Evolutionary conservation across 495 filamentous ascomycete genomes (phyloP).

Genomic region (Cryomyces minteri): DNA sequence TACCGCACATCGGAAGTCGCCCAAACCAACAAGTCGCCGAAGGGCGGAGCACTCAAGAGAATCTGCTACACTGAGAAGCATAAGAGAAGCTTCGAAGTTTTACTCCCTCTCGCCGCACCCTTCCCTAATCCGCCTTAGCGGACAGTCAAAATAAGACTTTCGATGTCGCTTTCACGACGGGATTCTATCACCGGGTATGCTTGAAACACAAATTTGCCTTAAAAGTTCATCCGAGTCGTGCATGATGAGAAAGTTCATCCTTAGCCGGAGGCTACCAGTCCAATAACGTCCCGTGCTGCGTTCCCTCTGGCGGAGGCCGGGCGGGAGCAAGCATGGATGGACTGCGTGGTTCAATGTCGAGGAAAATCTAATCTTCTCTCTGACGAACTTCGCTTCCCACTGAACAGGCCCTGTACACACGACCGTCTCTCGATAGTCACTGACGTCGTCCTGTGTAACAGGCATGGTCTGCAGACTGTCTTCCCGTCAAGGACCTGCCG

Average conservation of each 20-base stretch:
- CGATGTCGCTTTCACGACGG: constrained; percentile 29
- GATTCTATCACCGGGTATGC: constrained; percentile 18
- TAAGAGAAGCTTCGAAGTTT: no score
- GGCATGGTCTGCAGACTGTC: no score
- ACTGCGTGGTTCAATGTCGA: constrained; percentile 6
- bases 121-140: no score
- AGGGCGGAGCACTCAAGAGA: neutral
- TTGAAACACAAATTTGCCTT: no score
- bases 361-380: constrained; percentile 40
- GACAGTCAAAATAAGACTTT: neutral
- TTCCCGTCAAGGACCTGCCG: no score
- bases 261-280: constrained; percentile 33
- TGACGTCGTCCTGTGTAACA: no score
- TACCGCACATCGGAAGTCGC: neutral
- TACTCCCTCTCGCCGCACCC: no score
- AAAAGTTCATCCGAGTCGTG: no score
- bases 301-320: constrained; percentile 7
- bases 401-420: no score
- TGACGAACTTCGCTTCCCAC: constrained; percentile 16
- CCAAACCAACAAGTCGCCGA: neutral
- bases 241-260: constrained; percentile 39
- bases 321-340: constrained; percentile 24
- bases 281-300: neutral
- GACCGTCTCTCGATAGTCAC: no score
- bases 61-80: no score